phyloP scores from a whole-genome alignment of 441 rosid species.

The Aleurites moluccanus region DNA sequence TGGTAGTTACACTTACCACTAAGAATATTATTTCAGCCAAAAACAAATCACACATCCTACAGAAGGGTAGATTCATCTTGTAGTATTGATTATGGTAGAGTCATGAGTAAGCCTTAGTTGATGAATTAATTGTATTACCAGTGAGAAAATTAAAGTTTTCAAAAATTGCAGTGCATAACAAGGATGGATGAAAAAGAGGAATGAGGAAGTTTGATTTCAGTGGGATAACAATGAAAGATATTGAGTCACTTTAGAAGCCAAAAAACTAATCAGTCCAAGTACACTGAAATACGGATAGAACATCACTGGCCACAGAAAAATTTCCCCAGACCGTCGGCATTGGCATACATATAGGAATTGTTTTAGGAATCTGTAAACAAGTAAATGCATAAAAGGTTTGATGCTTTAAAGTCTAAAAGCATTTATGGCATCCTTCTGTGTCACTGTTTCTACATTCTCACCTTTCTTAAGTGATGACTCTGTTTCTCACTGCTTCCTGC shows the following conservation, averaged over 20 bases:
- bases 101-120: background rate
- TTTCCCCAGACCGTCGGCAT: background rate
- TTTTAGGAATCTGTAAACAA: background rate
- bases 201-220: background rate
- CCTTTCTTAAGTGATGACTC: slow-evolving; percentile 43
- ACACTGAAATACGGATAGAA: background rate
- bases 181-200: background rate
- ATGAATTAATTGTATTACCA: background rate
- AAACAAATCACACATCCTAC: slow-evolving; percentile 15
- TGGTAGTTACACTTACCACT: slow-evolving; percentile 23
- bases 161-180: background rate
- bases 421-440: slow-evolving; percentile 4
- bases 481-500: slow-evolving; percentile 51
- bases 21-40: slow-evolving; percentile 12
- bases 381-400: background rate
- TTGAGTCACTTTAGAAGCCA: background rate
- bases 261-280: slow-evolving; percentile 1
- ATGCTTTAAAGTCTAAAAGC: slow-evolving; percentile 2
- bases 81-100: slow-evolving; percentile 2
- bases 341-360: background rate
- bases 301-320: background rate
- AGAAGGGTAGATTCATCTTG: slow-evolving; percentile 8
- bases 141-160: background rate
- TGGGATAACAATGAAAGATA: background rate
- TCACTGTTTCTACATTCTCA: slow-evolving; percentile 26